These are phyloP conservation scores for Fusarium fujikuroi DNA, from an alignment of 2,329 filamentous ascomycete species.

Conservation along the genomic window DNA sequence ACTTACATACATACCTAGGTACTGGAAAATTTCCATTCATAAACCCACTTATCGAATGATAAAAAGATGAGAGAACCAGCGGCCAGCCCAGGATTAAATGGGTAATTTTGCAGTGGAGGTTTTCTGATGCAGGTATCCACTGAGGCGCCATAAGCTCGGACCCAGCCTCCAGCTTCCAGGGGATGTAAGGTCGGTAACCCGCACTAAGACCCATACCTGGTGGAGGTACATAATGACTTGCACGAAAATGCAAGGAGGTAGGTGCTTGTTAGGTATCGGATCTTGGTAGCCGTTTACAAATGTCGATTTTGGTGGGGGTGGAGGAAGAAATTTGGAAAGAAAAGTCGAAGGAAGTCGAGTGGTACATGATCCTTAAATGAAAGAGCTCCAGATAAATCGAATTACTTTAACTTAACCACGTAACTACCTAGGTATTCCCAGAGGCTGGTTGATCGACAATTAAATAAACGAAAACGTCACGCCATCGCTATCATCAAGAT, in stretches of 20 bases:
- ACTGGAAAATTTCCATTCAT: constrained; percentile 18
- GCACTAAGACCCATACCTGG: constrained; percentile 13
- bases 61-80: constrained; percentile 10
- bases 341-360: background rate
- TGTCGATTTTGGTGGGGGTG: constrained; percentile 18
- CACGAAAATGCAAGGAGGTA: constrained; percentile 29
- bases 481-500: constrained; percentile 14
- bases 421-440: background rate
- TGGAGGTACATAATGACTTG: constrained; percentile 31
- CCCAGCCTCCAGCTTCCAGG: constrained; percentile 22
- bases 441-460: constrained; percentile 22
- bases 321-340: constrained; percentile 1
- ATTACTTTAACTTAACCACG: background rate
- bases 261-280: constrained; percentile 27
- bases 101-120: constrained; percentile 16
- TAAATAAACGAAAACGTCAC: constrained; percentile 22
- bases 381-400: background rate
- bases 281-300: constrained; percentile 23
- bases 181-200: constrained; percentile 13
- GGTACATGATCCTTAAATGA: background rate
- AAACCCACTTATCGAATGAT: constrained; percentile 36
- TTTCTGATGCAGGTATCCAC: constrained; percentile 22
- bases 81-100: constrained; percentile 5
- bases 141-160: constrained; percentile 21
- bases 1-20: background rate